phyloP scores from a whole-genome alignment of 2,329 filamentous ascomycete genomes.

The Fusarium sublunatum region DNA sequence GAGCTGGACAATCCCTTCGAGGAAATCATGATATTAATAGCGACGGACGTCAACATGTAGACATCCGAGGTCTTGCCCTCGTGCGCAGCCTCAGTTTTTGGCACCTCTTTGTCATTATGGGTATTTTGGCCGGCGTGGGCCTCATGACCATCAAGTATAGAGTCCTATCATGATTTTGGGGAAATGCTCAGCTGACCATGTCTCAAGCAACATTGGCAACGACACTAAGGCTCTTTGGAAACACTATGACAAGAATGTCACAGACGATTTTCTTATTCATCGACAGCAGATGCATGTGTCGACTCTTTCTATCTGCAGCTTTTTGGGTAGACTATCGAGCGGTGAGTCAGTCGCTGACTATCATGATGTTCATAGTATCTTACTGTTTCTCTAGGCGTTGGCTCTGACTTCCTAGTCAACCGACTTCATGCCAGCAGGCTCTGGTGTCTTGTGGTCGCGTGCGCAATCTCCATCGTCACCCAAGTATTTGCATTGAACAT shows the following conservation, averaged over 20 bases:
- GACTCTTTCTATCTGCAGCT: slow-evolving; percentile 89
- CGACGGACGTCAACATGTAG: slow-evolving; percentile 82
- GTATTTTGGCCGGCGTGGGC: slow-evolving; percentile 89
- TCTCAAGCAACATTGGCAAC: slow-evolving; percentile 88
- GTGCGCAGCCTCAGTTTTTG: slow-evolving; percentile 83
- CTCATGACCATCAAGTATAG: slow-evolving; percentile 98
- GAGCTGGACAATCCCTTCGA: slow-evolving; percentile 62
- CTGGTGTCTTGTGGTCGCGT: slow-evolving; percentile 88
- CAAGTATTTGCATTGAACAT: slow-evolving; percentile 82
- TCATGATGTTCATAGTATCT: too few relatives aligned
- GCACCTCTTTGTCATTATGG: slow-evolving; percentile 89
- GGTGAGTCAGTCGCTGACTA: too few relatives aligned
- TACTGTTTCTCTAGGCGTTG: slow-evolving; percentile 70
- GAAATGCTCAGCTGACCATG: slow-evolving; percentile 19
- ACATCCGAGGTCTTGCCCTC: slow-evolving; percentile 87
- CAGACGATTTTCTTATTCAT: slow-evolving; percentile 79
- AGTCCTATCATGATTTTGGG: not conserved
- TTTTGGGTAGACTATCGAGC: slow-evolving; percentile 81
- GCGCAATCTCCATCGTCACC: slow-evolving; percentile 80
- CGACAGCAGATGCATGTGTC: slow-evolving; percentile 93
- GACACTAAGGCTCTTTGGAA: slow-evolving; percentile 89
- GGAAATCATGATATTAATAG: slow-evolving; percentile 74
- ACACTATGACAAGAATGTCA: slow-evolving; percentile 79
- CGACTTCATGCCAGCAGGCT: slow-evolving; percentile 81
- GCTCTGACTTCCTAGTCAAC: slow-evolving; percentile 90